A percentile compares a stretch with the other conserved stretches of the same genome.
These are phyloP conservation scores for Fusarium sacchari DNA, from an alignment of 2,329 filamentous ascomycete genomes.

Conservation along the genomic window DNA sequence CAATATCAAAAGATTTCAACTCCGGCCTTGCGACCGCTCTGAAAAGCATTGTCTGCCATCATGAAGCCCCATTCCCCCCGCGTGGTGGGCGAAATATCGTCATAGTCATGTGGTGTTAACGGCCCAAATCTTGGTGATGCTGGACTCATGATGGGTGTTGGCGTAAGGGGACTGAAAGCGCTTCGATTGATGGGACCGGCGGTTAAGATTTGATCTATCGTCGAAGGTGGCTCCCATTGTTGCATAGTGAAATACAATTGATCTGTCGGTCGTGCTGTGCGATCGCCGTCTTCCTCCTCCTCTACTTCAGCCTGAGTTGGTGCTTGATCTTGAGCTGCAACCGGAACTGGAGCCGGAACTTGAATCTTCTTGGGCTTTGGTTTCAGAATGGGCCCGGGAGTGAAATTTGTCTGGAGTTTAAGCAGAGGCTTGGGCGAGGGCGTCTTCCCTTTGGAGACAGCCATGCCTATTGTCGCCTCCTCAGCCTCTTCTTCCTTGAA, in stretches of 20 bases:
- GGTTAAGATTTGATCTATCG: constrained; percentile 58
- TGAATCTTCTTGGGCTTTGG: constrained; percentile 26
- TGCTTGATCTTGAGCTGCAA: background rate
- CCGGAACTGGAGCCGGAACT: background rate
- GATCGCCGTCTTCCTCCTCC: constrained; percentile 50
- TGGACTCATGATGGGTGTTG: constrained; percentile 38
- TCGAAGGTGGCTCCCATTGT: constrained; percentile 45
- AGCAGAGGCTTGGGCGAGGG: constrained; percentile 47
- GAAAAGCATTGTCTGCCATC: constrained; percentile 60
- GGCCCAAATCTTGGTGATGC: constrained; percentile 53
- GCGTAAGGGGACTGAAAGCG: constrained; percentile 37
- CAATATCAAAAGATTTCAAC: constrained; percentile 52
- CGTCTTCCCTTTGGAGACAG: constrained; percentile 40
- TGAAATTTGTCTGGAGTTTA: constrained; percentile 58
- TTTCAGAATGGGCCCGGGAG: constrained; percentile 12
- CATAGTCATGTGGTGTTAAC: constrained; percentile 67
- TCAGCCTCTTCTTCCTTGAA: constrained; percentile 41
- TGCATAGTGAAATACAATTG: constrained; percentile 41
- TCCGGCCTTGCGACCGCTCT: constrained; percentile 56
- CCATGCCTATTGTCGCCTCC: constrained; percentile 36
- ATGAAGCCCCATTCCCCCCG: constrained; percentile 71
- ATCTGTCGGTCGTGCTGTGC: constrained; percentile 52
- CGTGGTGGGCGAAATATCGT: constrained; percentile 71
- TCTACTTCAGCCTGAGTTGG: constrained; percentile 25
- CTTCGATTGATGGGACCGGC: constrained; percentile 35